phyloP scores from a whole-genome alignment of 2,329 filamentous ascomycete genomes.

The Aspergillus jensenii region DNA sequence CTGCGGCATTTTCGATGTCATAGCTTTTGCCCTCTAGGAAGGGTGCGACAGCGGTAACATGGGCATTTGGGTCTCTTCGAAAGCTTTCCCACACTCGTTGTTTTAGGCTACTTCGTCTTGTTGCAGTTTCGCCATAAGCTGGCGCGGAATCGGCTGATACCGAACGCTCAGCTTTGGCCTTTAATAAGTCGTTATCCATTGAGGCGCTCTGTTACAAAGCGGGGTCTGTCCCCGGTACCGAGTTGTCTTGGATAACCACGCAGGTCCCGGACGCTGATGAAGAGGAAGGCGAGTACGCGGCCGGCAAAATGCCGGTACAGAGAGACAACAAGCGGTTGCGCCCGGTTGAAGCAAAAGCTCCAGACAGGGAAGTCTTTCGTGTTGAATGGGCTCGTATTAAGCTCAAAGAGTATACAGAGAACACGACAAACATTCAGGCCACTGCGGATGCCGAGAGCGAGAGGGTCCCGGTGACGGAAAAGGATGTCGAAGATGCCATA shows the following conservation, averaged over 20 bases:
- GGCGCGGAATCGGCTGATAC: slow-evolving; percentile 25
- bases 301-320: not conserved
- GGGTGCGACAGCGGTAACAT: slow-evolving; percentile 33
- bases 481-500: not conserved
- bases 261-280: not conserved
- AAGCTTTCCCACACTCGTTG: slow-evolving; percentile 43
- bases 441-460: not conserved
- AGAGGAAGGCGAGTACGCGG: not conserved
- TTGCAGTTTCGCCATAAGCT: slow-evolving; percentile 31
- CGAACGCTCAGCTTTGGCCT: slow-evolving; percentile 24
- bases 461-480: not conserved
- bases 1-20: slow-evolving; percentile 62
- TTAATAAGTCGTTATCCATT: slow-evolving; percentile 36
- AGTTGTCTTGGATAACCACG: not conserved
- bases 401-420: not conserved
- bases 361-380: not conserved
- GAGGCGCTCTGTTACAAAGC: not conserved
- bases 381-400: not conserved
- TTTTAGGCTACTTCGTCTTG: slow-evolving; percentile 21
- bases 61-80: slow-evolving; percentile 46
- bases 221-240: too few relatives aligned
- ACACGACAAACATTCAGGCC: not conserved
- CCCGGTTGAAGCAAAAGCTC: too few relatives aligned
- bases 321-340: not conserved
- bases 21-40: slow-evolving; percentile 57